Conservation (phyloP, 1,139 yeast genomes). For the Candida tetrigidarum region DNA sequence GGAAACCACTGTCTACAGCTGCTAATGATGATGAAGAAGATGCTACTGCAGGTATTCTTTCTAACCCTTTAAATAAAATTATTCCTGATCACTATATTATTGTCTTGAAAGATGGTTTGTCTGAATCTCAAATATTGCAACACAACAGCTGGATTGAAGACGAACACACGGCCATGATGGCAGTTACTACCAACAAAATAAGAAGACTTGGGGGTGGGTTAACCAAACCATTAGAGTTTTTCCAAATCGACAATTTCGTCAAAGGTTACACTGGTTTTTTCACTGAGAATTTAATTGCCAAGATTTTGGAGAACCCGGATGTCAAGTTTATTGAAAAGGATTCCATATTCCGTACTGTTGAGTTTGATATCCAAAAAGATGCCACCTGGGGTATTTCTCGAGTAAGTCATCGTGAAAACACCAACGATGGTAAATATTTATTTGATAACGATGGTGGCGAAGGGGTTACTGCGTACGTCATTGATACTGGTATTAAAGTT, state of each 20-base stretch:
- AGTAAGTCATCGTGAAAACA: conserved; percentile 81
- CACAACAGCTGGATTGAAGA: conserved; percentile 65
- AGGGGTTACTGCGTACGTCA: conserved; percentile 91
- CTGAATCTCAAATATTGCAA: conserved; percentile 40
- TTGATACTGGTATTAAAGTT: conserved; percentile 90
- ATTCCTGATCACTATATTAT: conserved; percentile 56
- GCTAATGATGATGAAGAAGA: background rate
- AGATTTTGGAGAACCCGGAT: conserved; percentile 72
- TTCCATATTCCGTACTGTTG: conserved; percentile 70
- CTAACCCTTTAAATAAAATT: conserved; percentile 21
- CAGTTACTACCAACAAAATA: conserved; percentile 28
- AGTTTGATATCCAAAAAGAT: conserved; percentile 70
- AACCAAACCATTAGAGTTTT: conserved; percentile 52
- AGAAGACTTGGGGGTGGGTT: too few relatives aligned
- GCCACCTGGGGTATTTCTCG: conserved; percentile 99
- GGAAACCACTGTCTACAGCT: background rate
- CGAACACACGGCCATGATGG: conserved; percentile 18
- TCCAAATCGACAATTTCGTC: conserved; percentile 57
- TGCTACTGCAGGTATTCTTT: conserved; percentile 5
- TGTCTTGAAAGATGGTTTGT: conserved; percentile 35
- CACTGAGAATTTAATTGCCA: conserved; percentile 68
- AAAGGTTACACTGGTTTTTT: conserved; percentile 79
- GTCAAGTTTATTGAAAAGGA: conserved; percentile 82
- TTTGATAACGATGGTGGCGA: conserved; percentile 85
- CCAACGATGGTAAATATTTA: conserved; percentile 81